A percentile compares a stretch with the other conserved stretches of the same genome.
Evolutionary conservation across 495 filamentous ascomycete species (phyloP).

Genomic region (Parachaetomium inaequale): DNA sequence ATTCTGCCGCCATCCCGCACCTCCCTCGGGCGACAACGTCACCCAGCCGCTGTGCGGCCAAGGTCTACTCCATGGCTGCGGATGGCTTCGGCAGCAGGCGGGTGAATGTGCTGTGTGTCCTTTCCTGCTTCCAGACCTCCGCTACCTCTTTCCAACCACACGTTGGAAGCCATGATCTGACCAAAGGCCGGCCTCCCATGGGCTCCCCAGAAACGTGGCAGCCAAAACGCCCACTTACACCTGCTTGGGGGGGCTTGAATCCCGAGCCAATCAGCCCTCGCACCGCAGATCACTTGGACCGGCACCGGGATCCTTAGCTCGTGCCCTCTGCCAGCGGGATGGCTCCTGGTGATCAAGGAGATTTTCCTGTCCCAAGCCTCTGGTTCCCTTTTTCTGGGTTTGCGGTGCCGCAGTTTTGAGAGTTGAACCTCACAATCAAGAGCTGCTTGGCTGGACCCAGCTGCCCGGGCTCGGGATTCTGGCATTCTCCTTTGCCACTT

Average conservation of each 20-base stretch:
- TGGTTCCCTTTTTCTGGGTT: conserved; percentile 13
- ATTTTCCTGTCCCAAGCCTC: neutral
- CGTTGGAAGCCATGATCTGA: neutral
- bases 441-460: conserved; percentile 3
- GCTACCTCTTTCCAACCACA: neutral
- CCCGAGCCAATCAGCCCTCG: neutral
- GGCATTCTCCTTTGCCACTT: neutral
- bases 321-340: neutral
- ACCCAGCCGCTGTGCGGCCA: neutral
- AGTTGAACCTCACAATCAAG: neutral
- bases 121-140: neutral
- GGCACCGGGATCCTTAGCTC: conserved; percentile 1
- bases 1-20: neutral
- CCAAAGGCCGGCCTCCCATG: neutral
- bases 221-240: conserved; percentile 12
- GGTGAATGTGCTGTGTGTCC: neutral
- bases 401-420: neutral
- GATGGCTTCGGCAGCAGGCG: neutral
- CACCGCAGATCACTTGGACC: conserved; percentile 1
- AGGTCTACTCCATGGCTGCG: neutral
- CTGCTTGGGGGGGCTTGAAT: neutral
- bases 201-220: conserved; percentile 1
- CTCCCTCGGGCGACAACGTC: conserved; percentile 7
- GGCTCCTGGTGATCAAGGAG: neutral
- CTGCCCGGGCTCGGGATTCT: neutral